Evolutionary conservation across 768 basidiomycete genomes (phyloP).

Genomic region (Leccinum rimulosum): DNA sequence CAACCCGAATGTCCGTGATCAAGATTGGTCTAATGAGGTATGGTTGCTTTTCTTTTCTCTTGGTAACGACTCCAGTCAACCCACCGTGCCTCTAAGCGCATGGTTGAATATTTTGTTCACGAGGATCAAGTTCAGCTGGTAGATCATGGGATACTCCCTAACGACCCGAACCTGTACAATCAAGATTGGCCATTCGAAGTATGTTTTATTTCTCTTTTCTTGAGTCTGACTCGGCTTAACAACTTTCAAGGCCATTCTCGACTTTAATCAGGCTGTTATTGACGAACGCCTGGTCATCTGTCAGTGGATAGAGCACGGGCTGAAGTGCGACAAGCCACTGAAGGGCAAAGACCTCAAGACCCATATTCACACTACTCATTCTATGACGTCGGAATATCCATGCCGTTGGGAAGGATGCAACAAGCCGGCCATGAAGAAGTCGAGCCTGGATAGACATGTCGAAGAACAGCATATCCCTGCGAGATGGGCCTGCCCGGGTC

Average conservation of each 20-base stretch:
- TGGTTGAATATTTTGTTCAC: not conserved
- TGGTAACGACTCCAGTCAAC: not conserved
- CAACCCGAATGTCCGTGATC: not conserved
- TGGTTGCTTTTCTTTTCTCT: not conserved
- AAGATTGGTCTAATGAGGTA: constrained; percentile 3
- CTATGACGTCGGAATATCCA: constrained; percentile 3
- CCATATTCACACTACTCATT: constrained; percentile 9
- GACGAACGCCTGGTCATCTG: constrained; percentile 1
- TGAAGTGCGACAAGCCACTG: not conserved
- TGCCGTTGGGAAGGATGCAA: constrained; percentile 12
- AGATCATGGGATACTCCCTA: not conserved
- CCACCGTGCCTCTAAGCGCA: not conserved
- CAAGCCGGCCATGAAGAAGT: not conserved
- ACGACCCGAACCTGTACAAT: not conserved
- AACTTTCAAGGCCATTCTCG: constrained; percentile 2
- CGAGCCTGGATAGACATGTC: constrained; percentile 10
- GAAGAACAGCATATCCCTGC: constrained; percentile 11
- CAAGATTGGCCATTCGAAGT: constrained; percentile 2
- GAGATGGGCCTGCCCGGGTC: constrained; percentile 5
- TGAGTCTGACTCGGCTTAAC: not conserved
- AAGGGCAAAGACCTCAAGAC: not conserved
- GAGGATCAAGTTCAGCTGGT: constrained; percentile 7
- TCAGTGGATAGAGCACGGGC: not conserved
- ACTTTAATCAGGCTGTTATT: not conserved
- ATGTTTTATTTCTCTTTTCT: not conserved